Evolutionary conservation across 2,329 filamentous ascomycete species (phyloP).

Genomic region (Aspergillus brasiliensis): DNA sequence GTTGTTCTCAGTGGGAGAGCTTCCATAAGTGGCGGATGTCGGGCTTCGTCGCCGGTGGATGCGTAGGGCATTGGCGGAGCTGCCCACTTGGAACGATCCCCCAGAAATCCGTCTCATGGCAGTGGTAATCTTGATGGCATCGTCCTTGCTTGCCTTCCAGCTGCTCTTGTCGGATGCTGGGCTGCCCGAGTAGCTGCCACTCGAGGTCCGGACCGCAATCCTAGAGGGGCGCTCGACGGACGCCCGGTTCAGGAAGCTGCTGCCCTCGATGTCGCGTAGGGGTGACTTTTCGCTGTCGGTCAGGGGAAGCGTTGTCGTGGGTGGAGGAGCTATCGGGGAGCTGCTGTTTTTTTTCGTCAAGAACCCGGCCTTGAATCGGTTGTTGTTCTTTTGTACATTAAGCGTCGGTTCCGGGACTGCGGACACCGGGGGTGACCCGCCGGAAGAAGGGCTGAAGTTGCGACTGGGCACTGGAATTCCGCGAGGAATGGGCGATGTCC

Average conservation of each 20-base stretch:
- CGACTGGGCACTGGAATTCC: constrained; percentile 45
- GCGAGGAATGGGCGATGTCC: constrained; percentile 53
- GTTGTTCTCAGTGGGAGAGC: constrained; percentile 59
- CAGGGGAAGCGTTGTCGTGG: constrained; percentile 60
- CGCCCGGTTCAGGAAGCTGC: constrained; percentile 52
- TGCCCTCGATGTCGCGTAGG: constrained; percentile 55
- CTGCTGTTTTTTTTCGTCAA: constrained; percentile 69
- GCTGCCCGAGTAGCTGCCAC: constrained; percentile 38
- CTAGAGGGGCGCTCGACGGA: constrained; percentile 44
- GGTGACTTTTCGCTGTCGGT: constrained; percentile 61
- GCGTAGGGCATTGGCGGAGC: constrained; percentile 43
- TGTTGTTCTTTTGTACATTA: constrained; percentile 65
- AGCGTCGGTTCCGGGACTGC: constrained; percentile 61
- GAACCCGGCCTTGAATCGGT: constrained; percentile 87
- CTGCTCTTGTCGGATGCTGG: constrained; percentile 52
- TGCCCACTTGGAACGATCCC: constrained; percentile 42
- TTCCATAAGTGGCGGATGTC: constrained; percentile 50
- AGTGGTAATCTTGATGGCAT: constrained; percentile 57
- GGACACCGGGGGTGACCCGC: constrained; percentile 60
- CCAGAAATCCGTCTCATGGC: constrained; percentile 60
- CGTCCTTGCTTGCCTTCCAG: constrained; percentile 51
- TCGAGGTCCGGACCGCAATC: constrained; percentile 43
- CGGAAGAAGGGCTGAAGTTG: constrained; percentile 40
- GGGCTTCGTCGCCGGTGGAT: constrained; percentile 60
- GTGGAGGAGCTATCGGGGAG: constrained; percentile 64